Conservation (phyloP, 1,284 basidiomycete species). For the Rhodotorula sp. region DNA sequence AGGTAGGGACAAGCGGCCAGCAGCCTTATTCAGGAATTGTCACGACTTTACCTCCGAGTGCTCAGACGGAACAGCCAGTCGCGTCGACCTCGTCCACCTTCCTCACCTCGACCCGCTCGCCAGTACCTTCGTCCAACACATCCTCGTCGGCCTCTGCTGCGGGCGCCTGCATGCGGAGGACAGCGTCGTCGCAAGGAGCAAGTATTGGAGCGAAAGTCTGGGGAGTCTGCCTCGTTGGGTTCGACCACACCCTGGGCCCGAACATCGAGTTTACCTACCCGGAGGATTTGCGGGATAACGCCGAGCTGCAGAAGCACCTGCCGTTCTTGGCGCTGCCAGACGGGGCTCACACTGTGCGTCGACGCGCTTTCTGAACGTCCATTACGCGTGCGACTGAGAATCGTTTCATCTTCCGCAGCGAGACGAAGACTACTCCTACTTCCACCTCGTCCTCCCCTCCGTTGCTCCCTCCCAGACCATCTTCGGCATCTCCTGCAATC, state of each 20-base stretch:
- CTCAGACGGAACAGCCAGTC: not conserved
- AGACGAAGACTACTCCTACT: conserved; percentile 95
- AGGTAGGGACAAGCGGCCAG: too few relatives aligned
- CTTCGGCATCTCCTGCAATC: conserved; percentile 97
- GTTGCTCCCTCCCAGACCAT: conserved; percentile 58
- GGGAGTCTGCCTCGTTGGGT: conserved; percentile 41
- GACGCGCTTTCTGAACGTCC: not conserved
- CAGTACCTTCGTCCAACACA: not conserved
- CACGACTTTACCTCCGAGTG: not conserved
- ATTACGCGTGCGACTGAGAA: not conserved
- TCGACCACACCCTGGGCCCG: conserved; percentile 64
- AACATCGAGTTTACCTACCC: conserved; percentile 72
- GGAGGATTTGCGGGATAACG: conserved; percentile 68
- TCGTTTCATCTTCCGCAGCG: conserved; percentile 56
- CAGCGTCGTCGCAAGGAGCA: not conserved
- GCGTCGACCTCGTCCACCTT: not conserved
- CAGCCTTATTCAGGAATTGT: not conserved
- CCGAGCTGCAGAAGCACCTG: conserved; percentile 74
- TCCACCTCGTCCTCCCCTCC: conserved; percentile 63
- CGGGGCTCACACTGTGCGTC: conserved; percentile 81
- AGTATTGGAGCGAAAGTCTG: conserved; percentile 10
- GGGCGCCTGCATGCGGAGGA: not conserved
- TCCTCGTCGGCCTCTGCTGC: not conserved
- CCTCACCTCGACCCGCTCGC: not conserved
- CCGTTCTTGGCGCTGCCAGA: conserved; percentile 98